Conservation (phyloP, 176 grass and related monocot genomes). For the Paspalum vaginatum region DNA sequence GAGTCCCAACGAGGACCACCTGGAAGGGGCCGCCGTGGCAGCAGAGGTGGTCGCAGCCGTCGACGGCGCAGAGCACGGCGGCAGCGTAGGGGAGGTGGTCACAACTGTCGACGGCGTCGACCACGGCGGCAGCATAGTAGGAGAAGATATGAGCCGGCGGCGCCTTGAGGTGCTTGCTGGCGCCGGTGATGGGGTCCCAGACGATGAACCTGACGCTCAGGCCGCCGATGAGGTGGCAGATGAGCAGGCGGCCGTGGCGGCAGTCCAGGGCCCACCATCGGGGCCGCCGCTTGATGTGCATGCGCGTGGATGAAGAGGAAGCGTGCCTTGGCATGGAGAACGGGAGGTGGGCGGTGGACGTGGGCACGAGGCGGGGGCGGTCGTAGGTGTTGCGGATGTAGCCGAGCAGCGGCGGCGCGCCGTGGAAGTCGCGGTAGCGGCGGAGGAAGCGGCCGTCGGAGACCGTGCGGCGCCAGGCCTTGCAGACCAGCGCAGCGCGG, state of each 20-base stretch:
- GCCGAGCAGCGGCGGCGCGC: background rate
- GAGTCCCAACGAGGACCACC: background rate
- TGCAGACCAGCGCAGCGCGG: background rate
- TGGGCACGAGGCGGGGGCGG: too few relatives aligned
- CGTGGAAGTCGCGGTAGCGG: background rate
- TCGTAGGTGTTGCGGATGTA: background rate
- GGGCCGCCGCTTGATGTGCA: too few relatives aligned
- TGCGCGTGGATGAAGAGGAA: too few relatives aligned
- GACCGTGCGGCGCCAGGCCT: background rate
- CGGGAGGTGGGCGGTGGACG: too few relatives aligned
- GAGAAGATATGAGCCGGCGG: background rate
- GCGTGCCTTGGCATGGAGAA: too few relatives aligned
- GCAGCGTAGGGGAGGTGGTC: too few relatives aligned
- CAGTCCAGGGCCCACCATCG: background rate
- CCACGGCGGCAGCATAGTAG: too few relatives aligned
- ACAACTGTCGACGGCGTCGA: too few relatives aligned
- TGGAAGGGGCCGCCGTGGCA: background rate
- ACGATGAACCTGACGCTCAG: background rate
- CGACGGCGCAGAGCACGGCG: background rate
- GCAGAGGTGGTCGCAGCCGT: background rate
- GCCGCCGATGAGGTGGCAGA: background rate
- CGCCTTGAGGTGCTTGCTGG: background rate
- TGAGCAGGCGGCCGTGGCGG: background rate
- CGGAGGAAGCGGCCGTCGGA: background rate
- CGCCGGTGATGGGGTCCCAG: slow-evolving; percentile 2